These are phyloP conservation scores for Clonostachys solani DNA, from an alignment of 2,329 filamentous ascomycete genomes.

Conservation along the genomic window DNA sequence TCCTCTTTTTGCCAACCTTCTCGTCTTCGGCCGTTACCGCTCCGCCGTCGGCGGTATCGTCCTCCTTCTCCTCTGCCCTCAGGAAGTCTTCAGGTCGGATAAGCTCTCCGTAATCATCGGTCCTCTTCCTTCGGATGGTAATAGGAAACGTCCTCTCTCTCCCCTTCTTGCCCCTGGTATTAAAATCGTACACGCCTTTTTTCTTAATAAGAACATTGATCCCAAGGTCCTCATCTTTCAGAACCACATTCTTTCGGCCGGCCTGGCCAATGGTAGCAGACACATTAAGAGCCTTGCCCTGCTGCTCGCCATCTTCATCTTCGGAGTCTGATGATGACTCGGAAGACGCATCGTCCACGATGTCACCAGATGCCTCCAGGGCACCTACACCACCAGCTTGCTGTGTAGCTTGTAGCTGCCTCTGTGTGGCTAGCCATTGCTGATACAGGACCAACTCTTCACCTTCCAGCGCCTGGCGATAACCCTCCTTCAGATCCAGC, in stretches of 20 bases:
- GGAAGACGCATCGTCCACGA: conserved; percentile 79
- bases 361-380: conserved; percentile 67
- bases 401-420: conserved; percentile 79
- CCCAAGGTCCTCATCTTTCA: conserved; percentile 87
- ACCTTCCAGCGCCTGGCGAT: conserved; percentile 63
- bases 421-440: conserved; percentile 85
- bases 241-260: conserved; percentile 77
- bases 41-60: conserved; percentile 55
- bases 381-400: conserved; percentile 64
- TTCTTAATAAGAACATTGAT: conserved; percentile 86
- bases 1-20: conserved; percentile 84
- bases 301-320: conserved; percentile 83
- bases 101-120: conserved; percentile 89
- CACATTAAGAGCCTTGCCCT: conserved; percentile 87
- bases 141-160: conserved; percentile 91
- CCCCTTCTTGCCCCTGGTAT: conserved; percentile 86
- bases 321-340: conserved; percentile 84
- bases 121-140: conserved; percentile 70
- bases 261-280: conserved; percentile 81
- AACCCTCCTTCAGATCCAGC: conserved; percentile 56
- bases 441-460: conserved; percentile 81
- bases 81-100: conserved; percentile 94
- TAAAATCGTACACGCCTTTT: conserved; percentile 89
- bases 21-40: conserved; percentile 42
- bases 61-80: conserved; percentile 84